Conservation (phyloP, 208 protist genomes). For the Angomonas deanei region DNA sequence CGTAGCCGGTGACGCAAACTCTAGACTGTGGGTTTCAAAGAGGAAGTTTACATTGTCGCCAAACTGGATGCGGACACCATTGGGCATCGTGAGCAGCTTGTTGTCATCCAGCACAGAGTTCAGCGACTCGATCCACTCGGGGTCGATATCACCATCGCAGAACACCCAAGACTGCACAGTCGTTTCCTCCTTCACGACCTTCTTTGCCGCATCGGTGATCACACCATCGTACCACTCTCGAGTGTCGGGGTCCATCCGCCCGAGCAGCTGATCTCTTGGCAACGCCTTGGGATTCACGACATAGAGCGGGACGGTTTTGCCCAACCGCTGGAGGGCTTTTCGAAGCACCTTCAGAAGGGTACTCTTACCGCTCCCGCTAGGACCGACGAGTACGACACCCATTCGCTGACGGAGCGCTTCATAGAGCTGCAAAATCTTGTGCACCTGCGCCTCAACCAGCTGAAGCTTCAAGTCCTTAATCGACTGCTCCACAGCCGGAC, state of each 20-base stretch:
- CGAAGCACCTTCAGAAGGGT: slow-evolving; percentile 92
- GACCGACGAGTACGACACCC: slow-evolving; percentile 97
- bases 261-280: slow-evolving; percentile 92
- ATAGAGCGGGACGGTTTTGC: slow-evolving; percentile 84
- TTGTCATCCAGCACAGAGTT: slow-evolving; percentile 99
- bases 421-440: slow-evolving; percentile 96
- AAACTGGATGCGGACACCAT: slow-evolving; percentile 98
- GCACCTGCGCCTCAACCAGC: slow-evolving; percentile 80
- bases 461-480: slow-evolving; percentile 90
- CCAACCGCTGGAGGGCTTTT: slow-evolving; percentile 79
- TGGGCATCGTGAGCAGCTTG: slow-evolving; percentile 96
- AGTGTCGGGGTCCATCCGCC: slow-evolving; percentile 97
- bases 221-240: slow-evolving; percentile 98
- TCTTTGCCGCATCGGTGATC: slow-evolving; percentile 91
- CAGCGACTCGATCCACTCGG: slow-evolving; percentile 99
- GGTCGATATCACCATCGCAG: slow-evolving; percentile 98
- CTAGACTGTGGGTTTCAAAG: slow-evolving; percentile 97
- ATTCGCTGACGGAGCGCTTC: slow-evolving; percentile 96
- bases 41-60: slow-evolving; percentile 98
- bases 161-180: slow-evolving; percentile 94
- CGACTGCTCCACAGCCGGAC: slow-evolving; percentile 85
- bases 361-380: slow-evolving; percentile 95
- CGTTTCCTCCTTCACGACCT: slow-evolving; percentile 92
- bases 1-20: slow-evolving; percentile 96
- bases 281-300: slow-evolving; percentile 98